Base-by-base conservation (phyloP, 2,329 filamentous ascomycete genomes). In the Ascochyta pisi region DNA sequence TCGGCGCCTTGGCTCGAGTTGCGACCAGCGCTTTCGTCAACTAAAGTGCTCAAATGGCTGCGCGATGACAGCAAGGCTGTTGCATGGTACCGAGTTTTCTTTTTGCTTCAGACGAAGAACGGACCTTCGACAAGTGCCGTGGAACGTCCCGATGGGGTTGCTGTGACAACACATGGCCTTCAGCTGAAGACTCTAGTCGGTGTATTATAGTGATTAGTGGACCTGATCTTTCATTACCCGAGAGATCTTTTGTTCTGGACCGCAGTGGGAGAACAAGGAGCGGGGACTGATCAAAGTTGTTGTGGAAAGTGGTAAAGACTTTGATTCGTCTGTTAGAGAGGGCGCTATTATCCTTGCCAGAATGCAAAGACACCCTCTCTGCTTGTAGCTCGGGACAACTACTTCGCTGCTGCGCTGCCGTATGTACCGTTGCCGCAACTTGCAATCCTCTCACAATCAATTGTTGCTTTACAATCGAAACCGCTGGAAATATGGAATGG, bases 391-490 rank as follows among this genome's bases (percentile, higher is more conserved):
- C 35, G 31, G 55, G 42, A 54, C 52, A 58, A 66, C 57, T 60
- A 63, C 57, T 54, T 42, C 26, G 48, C 60, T 58, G 52, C 45
- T 50, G 49, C 42, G 53, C 62, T 54, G 39, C 61, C 50, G 57
- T 65, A 56, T 65, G 51, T 57, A 51, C 44, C 54, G 24, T 54
- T 49, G 23, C 49, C 57, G 35, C 54, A 37, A 56, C 56, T 56
- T 58, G 50, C 59, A 63, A 19, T 54, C 41, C 64, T 61, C 62
- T 55, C 65, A 62, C 60, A 19, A 19, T 39, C 38, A 61, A 50
- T 64, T 57, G 55, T 65, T 60, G 60, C 61, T 59, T 62, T 56
- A 58, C 64, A 66, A 62, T 67, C 65, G 63, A 61, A 59, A 57
- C 64, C 62, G 58, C 61, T 63, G 48, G 43, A 61, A 68, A 58